Evolutionary conservation across 2,329 filamentous ascomycete genomes (phyloP).

Genomic region (Cladosporium oxysporum): DNA sequence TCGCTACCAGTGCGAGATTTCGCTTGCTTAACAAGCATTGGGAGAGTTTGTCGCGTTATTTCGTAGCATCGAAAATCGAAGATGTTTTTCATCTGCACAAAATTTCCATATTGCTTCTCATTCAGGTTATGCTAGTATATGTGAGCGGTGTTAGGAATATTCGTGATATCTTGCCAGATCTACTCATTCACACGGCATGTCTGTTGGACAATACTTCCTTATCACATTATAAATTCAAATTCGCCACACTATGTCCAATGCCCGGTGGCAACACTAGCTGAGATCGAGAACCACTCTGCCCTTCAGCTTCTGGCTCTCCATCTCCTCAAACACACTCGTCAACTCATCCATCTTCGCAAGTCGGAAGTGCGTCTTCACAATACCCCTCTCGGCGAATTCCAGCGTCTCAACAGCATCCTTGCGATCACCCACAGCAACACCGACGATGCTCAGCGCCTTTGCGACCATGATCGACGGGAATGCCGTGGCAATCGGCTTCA

Average conservation of each 20-base stretch:
- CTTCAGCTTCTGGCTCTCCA: constrained; percentile 47
- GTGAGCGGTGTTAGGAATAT: neutral
- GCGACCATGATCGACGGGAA: constrained; percentile 44
- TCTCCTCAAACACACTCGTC: constrained; percentile 49
- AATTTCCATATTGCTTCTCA: neutral
- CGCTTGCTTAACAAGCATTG: neutral
- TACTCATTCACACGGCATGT: neutral
- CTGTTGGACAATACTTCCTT: neutral
- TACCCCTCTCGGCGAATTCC: constrained; percentile 46
- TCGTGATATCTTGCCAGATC: neutral
- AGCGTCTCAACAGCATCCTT: constrained; percentile 53
- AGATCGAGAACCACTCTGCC: constrained; percentile 53
- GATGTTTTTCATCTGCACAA: neutral
- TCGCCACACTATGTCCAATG: neutral
- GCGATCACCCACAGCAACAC: constrained; percentile 49
- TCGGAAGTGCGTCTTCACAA: constrained; percentile 52
- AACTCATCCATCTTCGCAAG: constrained; percentile 51
- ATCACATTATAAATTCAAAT: neutral
- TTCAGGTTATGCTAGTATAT: neutral
- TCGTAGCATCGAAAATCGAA: neutral
- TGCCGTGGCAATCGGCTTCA: constrained; percentile 47
- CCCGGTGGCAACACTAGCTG: constrained; percentile 14
- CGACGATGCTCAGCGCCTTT: constrained; percentile 47
- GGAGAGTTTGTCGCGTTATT: constrained; percentile 5
- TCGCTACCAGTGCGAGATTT: constrained; percentile 14